phyloP scores from a whole-genome alignment of 2,329 filamentous ascomycete genomes.

The Ophiognomonia clavigignenti-juglandacearum region DNA sequence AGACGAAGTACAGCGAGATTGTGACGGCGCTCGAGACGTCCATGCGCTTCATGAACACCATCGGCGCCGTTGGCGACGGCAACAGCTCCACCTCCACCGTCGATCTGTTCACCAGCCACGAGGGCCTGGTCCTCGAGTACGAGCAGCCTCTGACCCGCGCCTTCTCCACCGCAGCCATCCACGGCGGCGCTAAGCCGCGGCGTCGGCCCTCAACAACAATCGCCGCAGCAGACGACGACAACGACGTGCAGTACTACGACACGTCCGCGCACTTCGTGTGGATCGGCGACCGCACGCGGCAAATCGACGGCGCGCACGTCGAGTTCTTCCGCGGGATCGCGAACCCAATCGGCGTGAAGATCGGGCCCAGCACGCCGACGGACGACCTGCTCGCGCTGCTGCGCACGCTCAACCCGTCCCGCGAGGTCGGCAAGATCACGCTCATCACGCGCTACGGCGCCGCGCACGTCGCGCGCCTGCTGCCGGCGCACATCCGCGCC shows the following conservation, averaged over 20 bases:
- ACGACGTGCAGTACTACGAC: constrained; percentile 72
- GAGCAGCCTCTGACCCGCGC: constrained; percentile 81
- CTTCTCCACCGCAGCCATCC: constrained; percentile 43
- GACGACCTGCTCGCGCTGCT: constrained; percentile 75
- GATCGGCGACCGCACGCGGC: constrained; percentile 94
- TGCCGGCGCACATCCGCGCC: constrained; percentile 82
- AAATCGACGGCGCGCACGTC: constrained; percentile 88
- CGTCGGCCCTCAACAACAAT: constrained; percentile 22
- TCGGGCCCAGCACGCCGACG: constrained; percentile 78
- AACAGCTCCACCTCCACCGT: constrained; percentile 82
- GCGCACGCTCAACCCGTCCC: constrained; percentile 75
- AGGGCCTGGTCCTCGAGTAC: constrained; percentile 90
- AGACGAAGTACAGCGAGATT: constrained; percentile 79
- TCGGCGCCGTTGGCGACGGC: constrained; percentile 70
- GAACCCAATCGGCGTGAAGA: constrained; percentile 95
- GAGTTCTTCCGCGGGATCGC: constrained; percentile 96
- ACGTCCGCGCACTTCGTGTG: constrained; percentile 96
- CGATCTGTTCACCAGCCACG: constrained; percentile 92
- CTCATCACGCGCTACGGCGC: constrained; percentile 95
- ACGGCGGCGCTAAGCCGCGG: constrained; percentile 11
- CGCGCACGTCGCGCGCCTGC: constrained; percentile 65
- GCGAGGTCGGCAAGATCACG: constrained; percentile 88
- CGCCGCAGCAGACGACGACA: constrained; percentile 17
- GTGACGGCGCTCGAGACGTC: constrained; percentile 86
- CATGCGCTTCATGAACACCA: constrained; percentile 87